Conservation (phyloP, 192 early-diverging fungal species). For the Umbelopsis ramanniana region DNA sequence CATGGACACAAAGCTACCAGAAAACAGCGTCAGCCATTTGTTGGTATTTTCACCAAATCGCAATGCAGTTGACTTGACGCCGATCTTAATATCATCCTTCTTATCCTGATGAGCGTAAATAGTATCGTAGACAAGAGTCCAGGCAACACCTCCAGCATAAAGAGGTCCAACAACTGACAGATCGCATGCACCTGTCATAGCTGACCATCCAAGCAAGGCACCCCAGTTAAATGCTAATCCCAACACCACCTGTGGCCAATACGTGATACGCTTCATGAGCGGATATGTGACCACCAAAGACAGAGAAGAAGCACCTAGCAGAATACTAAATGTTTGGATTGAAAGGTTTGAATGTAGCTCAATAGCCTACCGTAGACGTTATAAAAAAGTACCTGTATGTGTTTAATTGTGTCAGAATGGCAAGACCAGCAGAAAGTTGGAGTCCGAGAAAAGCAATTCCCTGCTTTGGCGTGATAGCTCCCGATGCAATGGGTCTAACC, state of each 20-base stretch:
- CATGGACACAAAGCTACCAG: constrained; percentile 66
- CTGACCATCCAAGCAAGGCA: constrained; percentile 85
- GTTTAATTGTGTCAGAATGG: constrained; percentile 88
- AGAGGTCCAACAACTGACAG: constrained; percentile 79
- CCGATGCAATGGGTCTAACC: constrained; percentile 82
- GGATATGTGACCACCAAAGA: constrained; percentile 83
- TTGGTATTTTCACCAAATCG: constrained; percentile 78
- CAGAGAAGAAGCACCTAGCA: constrained; percentile 80
- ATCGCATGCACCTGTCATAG: constrained; percentile 70
- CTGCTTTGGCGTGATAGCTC: constrained; percentile 63
- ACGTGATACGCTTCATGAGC: constrained; percentile 94
- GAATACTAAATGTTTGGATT: constrained; percentile 55
- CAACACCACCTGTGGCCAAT: constrained; percentile 92
- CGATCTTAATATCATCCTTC: constrained; percentile 81
- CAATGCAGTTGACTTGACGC: constrained; percentile 92
- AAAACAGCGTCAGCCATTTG: constrained; percentile 72
- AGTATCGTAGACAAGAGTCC: constrained; percentile 97
- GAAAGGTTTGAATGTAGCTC: background rate
- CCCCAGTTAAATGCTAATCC: constrained; percentile 96
- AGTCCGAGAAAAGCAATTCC: constrained; percentile 80
- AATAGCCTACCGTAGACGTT: background rate
- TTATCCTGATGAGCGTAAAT: constrained; percentile 99
- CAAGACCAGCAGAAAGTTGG: constrained; percentile 82
- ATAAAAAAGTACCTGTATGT: constrained; percentile 64
- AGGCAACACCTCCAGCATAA: constrained; percentile 83